Percentiles rank a stretch among this genome's conserved stretches.
Conservation (phyloP, 2,329 filamentous ascomycete genomes). For the Botrytis paeoniae region DNA sequence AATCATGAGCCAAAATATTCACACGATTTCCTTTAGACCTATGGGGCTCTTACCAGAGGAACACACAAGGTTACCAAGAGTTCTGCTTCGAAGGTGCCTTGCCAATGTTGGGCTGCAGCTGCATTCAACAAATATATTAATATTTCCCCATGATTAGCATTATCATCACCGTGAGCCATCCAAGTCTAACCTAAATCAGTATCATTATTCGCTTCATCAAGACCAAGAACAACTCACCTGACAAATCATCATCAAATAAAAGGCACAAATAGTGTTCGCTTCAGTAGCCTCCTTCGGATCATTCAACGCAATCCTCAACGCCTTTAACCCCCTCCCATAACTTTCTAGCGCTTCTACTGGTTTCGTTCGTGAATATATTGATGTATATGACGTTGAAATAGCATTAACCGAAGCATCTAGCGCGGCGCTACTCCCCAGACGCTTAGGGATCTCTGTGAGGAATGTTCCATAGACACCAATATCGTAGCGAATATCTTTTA, state of each 20-base stretch:
- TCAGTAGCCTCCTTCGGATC: not conserved
- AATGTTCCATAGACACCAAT: not conserved
- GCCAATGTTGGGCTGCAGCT: not conserved
- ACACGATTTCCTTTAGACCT: fast-evolving
- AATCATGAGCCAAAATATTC: not conserved
- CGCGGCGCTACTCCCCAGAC: not conserved
- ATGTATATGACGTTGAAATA: not conserved
- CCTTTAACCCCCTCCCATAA: not conserved
- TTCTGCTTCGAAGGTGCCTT: not conserved
- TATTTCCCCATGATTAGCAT: not conserved
- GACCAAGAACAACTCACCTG: not conserved
- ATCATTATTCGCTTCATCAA: too few species aligned
- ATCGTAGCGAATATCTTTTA: slow-evolving; percentile 1
- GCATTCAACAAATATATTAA: not conserved
- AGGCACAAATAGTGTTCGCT: slow-evolving; percentile 12
- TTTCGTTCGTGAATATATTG: not conserved
- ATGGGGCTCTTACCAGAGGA: too few species aligned
- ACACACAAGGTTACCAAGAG: not conserved
- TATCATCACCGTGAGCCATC: slow-evolving; percentile 1
- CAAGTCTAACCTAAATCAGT: not conserved
- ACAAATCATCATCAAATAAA: slow-evolving; percentile 18
- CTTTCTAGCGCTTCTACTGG: not conserved
- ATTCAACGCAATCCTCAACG: slow-evolving; percentile 2
- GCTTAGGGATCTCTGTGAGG: not conserved
- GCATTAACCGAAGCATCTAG: slow-evolving; percentile 4